Percentiles rank a stretch among this genome's conserved stretches.
phyloP scores from a whole-genome alignment of 2,329 filamentous ascomycete species.

The Stagonosporopsis cucurbitacearum region DNA sequence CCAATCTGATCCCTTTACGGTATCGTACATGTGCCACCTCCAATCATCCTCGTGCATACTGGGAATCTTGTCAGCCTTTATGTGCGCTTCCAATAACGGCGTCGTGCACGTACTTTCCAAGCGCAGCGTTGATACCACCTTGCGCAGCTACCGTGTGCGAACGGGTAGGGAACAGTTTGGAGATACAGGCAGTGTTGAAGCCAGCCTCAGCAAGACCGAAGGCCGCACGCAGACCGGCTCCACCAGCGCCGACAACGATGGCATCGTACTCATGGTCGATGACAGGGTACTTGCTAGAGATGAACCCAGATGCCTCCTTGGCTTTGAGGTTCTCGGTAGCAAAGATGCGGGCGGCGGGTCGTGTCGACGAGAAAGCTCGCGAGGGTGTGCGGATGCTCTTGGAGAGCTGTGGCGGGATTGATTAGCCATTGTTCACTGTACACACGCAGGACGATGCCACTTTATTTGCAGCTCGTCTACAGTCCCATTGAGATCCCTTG shows the following conservation, averaged over 20 bases:
- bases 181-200: conserved; percentile 88
- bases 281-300: conserved; percentile 90
- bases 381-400: conserved; percentile 68
- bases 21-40: conserved; percentile 99
- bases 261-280: conserved; percentile 99
- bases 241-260: conserved; percentile 86
- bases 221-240: conserved; percentile 79
- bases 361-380: conserved; percentile 86
- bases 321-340: conserved; percentile 85
- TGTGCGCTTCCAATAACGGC: neutral
- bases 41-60: conserved; percentile 96
- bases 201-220: conserved; percentile 87
- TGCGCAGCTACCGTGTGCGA: conserved; percentile 79
- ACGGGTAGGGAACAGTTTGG: conserved; percentile 84
- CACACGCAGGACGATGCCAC: neutral
- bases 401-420: conserved; percentile 61
- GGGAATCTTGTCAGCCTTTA: conserved; percentile 29
- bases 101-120: conserved; percentile 68
- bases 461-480: neutral
- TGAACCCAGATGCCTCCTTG: conserved; percentile 87
- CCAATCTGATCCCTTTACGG: conserved; percentile 97
- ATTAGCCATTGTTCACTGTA: conserved; percentile 40
- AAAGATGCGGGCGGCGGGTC: conserved; percentile 82
- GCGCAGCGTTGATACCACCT: conserved; percentile 85
- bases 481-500: conserved; percentile 5